Evolutionary conservation across 1,284 basidiomycete genomes (phyloP), one percentile per base, ranked within the genome.

Genomic region (Naganishia sp.): DNA sequence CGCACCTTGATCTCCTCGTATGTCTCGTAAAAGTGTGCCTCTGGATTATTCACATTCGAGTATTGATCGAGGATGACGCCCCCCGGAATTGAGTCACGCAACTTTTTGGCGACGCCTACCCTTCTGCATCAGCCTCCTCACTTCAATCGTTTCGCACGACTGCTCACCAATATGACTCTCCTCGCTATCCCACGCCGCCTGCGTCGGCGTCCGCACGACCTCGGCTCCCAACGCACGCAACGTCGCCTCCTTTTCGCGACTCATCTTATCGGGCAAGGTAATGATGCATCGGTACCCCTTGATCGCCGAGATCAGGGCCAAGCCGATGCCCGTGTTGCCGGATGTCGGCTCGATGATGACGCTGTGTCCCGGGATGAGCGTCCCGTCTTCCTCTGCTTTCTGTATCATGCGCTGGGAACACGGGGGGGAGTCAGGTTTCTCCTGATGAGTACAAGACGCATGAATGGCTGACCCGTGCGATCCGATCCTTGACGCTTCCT

Each of bases 261-360:
- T 93, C 95, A 98, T 99, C 83, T 98, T 99, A 76, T 94, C 88
- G 55, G 94, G 95, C 76, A 96, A 83, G 65, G 92, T 94, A 78
- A 99, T 99, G 77, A 99, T 94, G 73, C 81, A 83, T 58, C 79
- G 76, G 71, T 81, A 81, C 18, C 79, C 79, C 69, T 79, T 79
- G 60, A 81, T 69, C 2, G 94, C 93, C 72, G 92, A 92, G 0
- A 91, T 88, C 81, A 98, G 85, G 6, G 93, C 93, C 6, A 97
- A 83, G 0, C 93, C 94, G 70, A 97, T 94, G 6, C 93, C 93
- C n/a, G 93, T 96, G 76, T 97, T 97, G 21, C 94, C 94, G 31
- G 91, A 77, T 15, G 78, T 82, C 0, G 94, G 92, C 76, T 98
- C 95, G 71, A 98, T 94, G 69, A 98, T 88, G 63, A 96, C 86